These are phyloP conservation scores for Pseudogymnoascus sp. DNA, from an alignment of 2,329 filamentous ascomycete species.

Conservation along the genomic window DNA sequence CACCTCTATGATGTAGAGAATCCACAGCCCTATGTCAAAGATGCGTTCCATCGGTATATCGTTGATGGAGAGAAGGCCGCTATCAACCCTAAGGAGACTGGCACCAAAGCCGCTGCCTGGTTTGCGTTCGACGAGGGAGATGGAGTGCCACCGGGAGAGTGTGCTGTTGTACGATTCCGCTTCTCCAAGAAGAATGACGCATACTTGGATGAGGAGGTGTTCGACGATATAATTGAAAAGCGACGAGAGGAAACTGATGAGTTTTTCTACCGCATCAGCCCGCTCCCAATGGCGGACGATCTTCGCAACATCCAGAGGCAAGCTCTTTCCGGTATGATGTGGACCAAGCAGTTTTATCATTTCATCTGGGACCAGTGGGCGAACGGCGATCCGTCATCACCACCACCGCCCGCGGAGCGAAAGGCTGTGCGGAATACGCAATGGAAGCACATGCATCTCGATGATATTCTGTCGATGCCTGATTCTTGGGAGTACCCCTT, in stretches of 20 bases:
- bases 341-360: conserved; percentile 95
- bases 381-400: conserved; percentile 82
- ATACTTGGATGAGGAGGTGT: conserved; percentile 85
- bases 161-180: conserved; percentile 88
- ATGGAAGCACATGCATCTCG: conserved; percentile 92
- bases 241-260: conserved; percentile 87
- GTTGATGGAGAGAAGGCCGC: conserved; percentile 72
- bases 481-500: conserved; percentile 99
- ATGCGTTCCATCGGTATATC: conserved; percentile 85
- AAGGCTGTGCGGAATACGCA: conserved; percentile 77
- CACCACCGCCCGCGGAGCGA: conserved; percentile 70
- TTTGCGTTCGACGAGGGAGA: conserved; percentile 85
- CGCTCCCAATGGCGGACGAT: conserved; percentile 87
- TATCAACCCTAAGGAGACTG: conserved; percentile 68
- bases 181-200: conserved; percentile 66
- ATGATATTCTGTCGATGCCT: conserved; percentile 94
- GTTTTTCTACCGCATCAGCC: conserved; percentile 89
- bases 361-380: conserved; percentile 99
- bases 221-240: conserved; percentile 83
- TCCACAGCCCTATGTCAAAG: conserved; percentile 78
- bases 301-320: conserved; percentile 91
- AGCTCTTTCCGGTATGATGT: conserved; percentile 94
- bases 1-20: conserved; percentile 71
- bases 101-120: conserved; percentile 88
- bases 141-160: conserved; percentile 81